Conservation (phyloP, 352 stramenopile species). For the Globisporangium alternatum region DNA sequence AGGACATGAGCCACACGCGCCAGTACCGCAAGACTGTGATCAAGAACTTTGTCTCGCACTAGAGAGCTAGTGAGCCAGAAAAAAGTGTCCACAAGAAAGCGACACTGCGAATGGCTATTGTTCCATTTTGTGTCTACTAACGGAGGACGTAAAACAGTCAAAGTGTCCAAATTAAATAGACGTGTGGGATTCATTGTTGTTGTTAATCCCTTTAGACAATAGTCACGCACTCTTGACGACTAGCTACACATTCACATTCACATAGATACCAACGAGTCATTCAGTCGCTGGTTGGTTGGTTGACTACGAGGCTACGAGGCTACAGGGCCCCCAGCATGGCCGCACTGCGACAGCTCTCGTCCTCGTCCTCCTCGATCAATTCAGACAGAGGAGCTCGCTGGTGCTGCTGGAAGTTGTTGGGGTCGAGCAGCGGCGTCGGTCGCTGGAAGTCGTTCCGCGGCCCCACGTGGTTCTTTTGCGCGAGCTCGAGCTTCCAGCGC, state of each 20-base stretch:
- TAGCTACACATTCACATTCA: not conserved
- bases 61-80: not conserved
- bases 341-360: not conserved
- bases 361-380: not conserved
- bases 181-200: not conserved
- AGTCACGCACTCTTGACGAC: not conserved
- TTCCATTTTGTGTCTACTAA: not conserved
- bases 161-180: slow-evolving; percentile 9
- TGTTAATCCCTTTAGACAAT: not conserved
- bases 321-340: slow-evolving; percentile 1
- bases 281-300: not conserved
- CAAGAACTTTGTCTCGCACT: slow-evolving; percentile 73
- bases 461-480: slow-evolving; percentile 5
- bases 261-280: not conserved
- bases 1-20: slow-evolving; percentile 57
- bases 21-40: slow-evolving; percentile 78
- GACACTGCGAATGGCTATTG: not conserved
- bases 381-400: not conserved
- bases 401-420: not conserved
- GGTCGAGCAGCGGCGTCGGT: not conserved
- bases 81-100: not conserved
- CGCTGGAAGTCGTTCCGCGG: slow-evolving; percentile 1
- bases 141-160: not conserved
- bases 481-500: slow-evolving; percentile 33
- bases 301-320: not conserved